Evolutionary conservation across 192 early-diverging fungal genomes (phyloP), one percentile per base, ranked within the genome.

Genomic region (Powellomyces hirtus): DNA sequence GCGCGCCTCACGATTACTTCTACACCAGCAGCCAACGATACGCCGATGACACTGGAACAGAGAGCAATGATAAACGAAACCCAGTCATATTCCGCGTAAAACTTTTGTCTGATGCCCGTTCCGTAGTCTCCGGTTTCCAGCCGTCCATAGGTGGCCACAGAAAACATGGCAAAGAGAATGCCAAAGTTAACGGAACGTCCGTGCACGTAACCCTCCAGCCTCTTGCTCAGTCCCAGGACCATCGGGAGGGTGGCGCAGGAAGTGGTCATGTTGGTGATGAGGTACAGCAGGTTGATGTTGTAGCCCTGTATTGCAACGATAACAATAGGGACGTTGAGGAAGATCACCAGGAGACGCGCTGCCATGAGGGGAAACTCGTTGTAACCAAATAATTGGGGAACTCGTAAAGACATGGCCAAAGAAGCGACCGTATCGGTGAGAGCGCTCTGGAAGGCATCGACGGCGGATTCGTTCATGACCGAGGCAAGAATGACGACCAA

Each of bases 361-460:
- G 59, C 42, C 31, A 40, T 60, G 1, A 80, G 51, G 7, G 67
- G 67, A 42, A 69, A 69, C 24, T 46, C 20, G 40, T 26, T 13
- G 4, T 27, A 33, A 1, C 44, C 44, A 37, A 60, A 40, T 20
- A 36, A n/a, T 3, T 26, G 37, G 10, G 42, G 42, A 33, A 68
- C 60, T 18, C 52, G 59, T 36, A 74, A 53, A 0, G 61, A 62
- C 27, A 53, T 67, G 34, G 57, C 42, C 4, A 77, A 14, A 33
- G 68, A 45, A 3, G 75, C 55, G 8, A 82, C 24, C 27, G 79
- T 75, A 42, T 77, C 77, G 18, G 70, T 68, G 33, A 84, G 27
- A 45, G 77, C 82, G 50, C 67, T 77, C 66, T 84, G 82, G 64
- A 76, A 73, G n/a, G 77, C 62, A 60, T 84, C 82, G 29, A 84